Base-by-base conservation (phyloP, 2,329 filamentous ascomycete species). In the Aspergillus pseudotamarii region DNA sequence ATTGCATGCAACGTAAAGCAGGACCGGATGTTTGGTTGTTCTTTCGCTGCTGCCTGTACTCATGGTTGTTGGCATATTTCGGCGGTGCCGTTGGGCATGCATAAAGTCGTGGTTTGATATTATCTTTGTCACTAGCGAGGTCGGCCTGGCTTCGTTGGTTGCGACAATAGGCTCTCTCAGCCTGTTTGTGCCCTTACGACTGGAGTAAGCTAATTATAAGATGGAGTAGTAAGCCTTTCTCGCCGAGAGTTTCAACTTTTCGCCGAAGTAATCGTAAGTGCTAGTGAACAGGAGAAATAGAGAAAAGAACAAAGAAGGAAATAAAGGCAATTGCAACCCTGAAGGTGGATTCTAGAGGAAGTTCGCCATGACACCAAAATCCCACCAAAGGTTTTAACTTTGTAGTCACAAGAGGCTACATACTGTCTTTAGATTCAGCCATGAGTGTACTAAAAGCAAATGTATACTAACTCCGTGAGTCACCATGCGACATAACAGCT, bases 1-100 rank as follows among this genome's bases (percentile, higher is more conserved):
- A 36, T 48, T 67, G 77, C 8, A 57, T 23, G 34, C 59, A 10
- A 50, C 53, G 21, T 57, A 23, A 34, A 0, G n/a, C 38, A 9
- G 38, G 6, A n/a, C 4, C 38, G 16, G 6, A 4, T 2, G 19
- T 2, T 41, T 19, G 38, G 16, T 19, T 41, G 8, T 19, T 19
- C 36, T 41, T 41, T 16, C 1, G 36, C 36, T 16, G 36, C 36
- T 16, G 6, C 2, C 2, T 19, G 16, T 41, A 19, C 16, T 41
- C 16, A 3, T 41, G 4, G 16, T 41, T 9, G 3, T 10, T 41
- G 38, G 3, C 6, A 41, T n/a, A 1, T 9, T 41, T 9, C 8
- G 6, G 34, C 12, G 5, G 34, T 36, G 34, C 12, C 34, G 4
- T 36, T 36, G 34, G 11, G 34, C 34, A 4, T 36, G 34, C 34